Evolutionary conservation across 345 rosid species (phyloP).

Genomic region (Aquilaria sinensis): DNA sequence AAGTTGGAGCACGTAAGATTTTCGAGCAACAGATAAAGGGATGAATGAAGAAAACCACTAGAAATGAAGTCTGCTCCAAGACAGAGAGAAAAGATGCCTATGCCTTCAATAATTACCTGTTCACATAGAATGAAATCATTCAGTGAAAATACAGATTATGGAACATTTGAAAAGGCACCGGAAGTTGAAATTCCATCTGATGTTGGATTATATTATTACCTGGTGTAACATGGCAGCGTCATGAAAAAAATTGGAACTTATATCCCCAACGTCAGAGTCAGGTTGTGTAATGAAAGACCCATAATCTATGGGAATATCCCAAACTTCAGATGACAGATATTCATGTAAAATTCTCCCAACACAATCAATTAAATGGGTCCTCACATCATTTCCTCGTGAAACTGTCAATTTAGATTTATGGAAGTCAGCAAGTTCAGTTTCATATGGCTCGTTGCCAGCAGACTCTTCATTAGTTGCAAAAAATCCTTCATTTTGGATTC

Average conservation of each 20-base stretch:
- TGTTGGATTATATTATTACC: slow-evolving; percentile 28
- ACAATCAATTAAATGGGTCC: slow-evolving; percentile 56
- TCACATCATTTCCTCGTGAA: slow-evolving; percentile 37
- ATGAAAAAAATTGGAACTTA: slow-evolving; percentile 46
- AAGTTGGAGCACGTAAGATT: slow-evolving; percentile 62
- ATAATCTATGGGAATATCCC: slow-evolving; percentile 75
- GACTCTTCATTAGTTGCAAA: slow-evolving; percentile 15
- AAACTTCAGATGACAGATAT: slow-evolving; percentile 73
- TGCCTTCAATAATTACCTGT: slow-evolving; percentile 78
- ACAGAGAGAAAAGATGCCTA: slow-evolving; percentile 71
- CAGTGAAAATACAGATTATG: slow-evolving; percentile 4
- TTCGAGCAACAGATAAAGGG: slow-evolving; percentile 86
- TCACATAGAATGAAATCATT: slow-evolving; percentile 13
- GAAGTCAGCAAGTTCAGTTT: slow-evolving; percentile 5
- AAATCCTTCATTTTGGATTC: slow-evolving; percentile 21
- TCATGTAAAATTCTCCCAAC: slow-evolving; percentile 84
- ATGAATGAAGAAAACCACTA: slow-evolving; percentile 86
- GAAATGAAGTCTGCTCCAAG: slow-evolving; percentile 68
- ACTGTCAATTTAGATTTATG: slow-evolving; percentile 46
- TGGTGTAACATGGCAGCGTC: slow-evolving; percentile 82
- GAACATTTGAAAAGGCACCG: background rate
- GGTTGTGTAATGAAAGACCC: slow-evolving; percentile 23
- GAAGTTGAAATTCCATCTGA: background rate
- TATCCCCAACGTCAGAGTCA: slow-evolving; percentile 41
- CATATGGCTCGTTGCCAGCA: slow-evolving; percentile 12